Evolutionary conservation across 176 grass and related monocot genomes (phyloP).

Genomic region (Aegilops umbellulata): DNA sequence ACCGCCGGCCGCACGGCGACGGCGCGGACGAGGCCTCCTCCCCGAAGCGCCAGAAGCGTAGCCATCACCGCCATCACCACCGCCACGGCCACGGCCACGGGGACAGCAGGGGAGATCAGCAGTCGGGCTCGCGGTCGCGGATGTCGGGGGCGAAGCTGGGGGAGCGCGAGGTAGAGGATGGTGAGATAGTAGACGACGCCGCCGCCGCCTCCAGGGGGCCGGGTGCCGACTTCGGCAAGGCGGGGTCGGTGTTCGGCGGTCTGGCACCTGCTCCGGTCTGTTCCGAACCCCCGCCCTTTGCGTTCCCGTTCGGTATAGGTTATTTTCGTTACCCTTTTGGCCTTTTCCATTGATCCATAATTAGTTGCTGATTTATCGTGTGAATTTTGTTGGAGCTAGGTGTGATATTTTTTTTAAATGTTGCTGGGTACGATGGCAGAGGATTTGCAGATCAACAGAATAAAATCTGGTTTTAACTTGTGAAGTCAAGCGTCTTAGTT

Average conservation of each 20-base stretch:
- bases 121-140: not conserved
- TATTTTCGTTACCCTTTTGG: conserved; percentile 6
- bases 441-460: not conserved
- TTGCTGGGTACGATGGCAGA: not conserved
- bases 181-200: conserved; percentile 73
- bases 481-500: not conserved
- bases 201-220: not conserved
- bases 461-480: not conserved
- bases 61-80: not conserved
- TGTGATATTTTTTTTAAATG: not conserved
- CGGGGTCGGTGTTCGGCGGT: conserved; percentile 37
- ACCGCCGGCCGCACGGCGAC: not conserved
- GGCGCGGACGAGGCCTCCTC: conserved; percentile 18
- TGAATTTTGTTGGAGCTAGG: not conserved
- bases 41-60: conserved; percentile 65
- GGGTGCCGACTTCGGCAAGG: not conserved
- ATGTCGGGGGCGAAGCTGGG: not conserved
- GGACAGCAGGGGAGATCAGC: not conserved
- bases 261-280: conserved; percentile 28
- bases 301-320: conserved; percentile 14
- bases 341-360: not conserved
- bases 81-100: conserved; percentile 13
- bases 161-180: conserved; percentile 71
- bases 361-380: not conserved
- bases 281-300: not conserved